Evolutionary conservation across 2,329 filamentous ascomycete species (phyloP).

Genomic region (Alternaria alternata): DNA sequence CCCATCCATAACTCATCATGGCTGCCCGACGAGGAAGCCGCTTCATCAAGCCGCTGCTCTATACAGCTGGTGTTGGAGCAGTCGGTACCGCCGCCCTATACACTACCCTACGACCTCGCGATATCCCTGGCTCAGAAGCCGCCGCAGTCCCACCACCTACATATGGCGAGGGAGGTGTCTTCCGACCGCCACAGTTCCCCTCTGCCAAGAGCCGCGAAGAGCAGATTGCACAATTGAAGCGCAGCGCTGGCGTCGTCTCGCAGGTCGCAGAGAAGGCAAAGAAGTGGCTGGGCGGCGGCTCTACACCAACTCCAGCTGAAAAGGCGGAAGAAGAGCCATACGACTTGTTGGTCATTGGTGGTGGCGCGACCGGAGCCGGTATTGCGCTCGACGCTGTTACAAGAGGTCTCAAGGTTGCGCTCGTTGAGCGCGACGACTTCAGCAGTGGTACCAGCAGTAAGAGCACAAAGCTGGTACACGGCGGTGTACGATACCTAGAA

Average conservation of each 20-base stretch:
- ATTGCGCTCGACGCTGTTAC: constrained; percentile 84
- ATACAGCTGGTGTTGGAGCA: constrained; percentile 64
- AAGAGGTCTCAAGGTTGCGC: constrained; percentile 78
- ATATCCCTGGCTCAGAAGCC: constrained; percentile 74
- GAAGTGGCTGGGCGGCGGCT: constrained; percentile 48
- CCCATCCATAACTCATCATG: constrained; percentile 32
- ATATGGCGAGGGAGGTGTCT: constrained; percentile 72
- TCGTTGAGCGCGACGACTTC: constrained; percentile 86
- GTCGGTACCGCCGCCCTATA: constrained; percentile 66
- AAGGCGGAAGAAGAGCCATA: constrained; percentile 64
- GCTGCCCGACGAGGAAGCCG: constrained; percentile 52
- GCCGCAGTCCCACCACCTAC: constrained; percentile 75
- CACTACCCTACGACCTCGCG: constrained; percentile 72
- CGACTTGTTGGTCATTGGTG: constrained; percentile 80
- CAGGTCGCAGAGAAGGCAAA: constrained; percentile 51
- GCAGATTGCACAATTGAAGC: constrained; percentile 69
- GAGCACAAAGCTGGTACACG: constrained; percentile 87
- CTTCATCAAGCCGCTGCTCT: constrained; percentile 65
- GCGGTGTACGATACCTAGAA: constrained; percentile 83
- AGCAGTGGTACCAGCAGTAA: constrained; percentile 83
- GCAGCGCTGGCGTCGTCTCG: constrained; percentile 56
- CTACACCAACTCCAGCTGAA: constrained; percentile 32
- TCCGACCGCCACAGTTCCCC: constrained; percentile 73
- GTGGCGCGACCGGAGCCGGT: constrained; percentile 79
- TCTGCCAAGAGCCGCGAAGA: constrained; percentile 67